Base-by-base conservation (phyloP, 345 rosid species). In the Corymbia maculata region DNA sequence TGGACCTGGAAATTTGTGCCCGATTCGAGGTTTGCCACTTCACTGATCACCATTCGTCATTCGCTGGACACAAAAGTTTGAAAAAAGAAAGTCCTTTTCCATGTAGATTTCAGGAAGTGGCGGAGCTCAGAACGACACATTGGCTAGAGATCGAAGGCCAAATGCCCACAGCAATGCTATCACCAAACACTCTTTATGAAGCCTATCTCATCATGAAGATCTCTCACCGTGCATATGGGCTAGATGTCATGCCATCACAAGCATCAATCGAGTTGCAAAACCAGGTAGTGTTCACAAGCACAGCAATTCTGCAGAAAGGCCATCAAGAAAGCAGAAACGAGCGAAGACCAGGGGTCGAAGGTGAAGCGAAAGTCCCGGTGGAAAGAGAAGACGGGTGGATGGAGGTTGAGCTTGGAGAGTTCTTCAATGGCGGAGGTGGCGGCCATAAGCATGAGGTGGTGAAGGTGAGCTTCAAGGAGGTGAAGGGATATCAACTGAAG, bases 361-460 rank as follows among this genome's bases (percentile, higher is more conserved):
- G 89, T 32, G 82, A 45, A 70, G 6, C 13, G 89, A 51, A 90
- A 68, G 90, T 90, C 45, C 94, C 94, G 3, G 42, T 50, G 19
- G 88, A 85, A 85, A 92, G 95, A 87, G 90, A 88, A 9, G 95
- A 95, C 47, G 98, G 97, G 19, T 97, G 99, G 98, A 52, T 93
- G 96, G 99, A 96, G 94, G 91, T 95, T 66, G 95, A 96, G 94
- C 70, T 96, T 0, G 99, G 99, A 7, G 94, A 93, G 87, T 95
- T 96, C 88, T 92, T 90, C 66, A 93, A 59, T 13, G 95, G 93
- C 32, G 90, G 44, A 30, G 89, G 51, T 10, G 87, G 45, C 8
- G 52, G 52, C 16, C 13, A 49, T 22, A 88, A 90, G 7, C 5
- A 15, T 4, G 42, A 14, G n/a, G 95, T 90, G 88, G 94, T 96